These are phyloP conservation scores for Rusavskia elegans DNA, from an alignment of 495 filamentous ascomycete genomes.

Conservation along the genomic window DNA sequence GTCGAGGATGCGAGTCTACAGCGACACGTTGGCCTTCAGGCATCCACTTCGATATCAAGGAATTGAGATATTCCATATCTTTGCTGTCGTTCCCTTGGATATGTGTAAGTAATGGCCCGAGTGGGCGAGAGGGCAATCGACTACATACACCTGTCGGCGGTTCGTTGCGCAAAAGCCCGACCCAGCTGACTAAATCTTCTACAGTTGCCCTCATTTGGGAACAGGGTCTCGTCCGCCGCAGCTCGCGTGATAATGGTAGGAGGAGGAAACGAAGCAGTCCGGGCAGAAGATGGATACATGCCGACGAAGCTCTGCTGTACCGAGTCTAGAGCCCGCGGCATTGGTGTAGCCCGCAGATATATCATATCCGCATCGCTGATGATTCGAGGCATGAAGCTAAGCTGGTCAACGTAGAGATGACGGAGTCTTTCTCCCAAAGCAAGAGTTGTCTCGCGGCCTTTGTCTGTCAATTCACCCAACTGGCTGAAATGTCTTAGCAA, in stretches of 20 bases:
- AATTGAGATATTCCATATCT: slow-evolving; percentile 76
- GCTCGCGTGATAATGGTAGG: slow-evolving; percentile 62
- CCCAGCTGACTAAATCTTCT: slow-evolving; percentile 67
- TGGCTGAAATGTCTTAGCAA: slow-evolving; percentile 27
- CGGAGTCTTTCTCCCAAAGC: slow-evolving; percentile 65
- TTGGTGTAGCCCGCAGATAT: slow-evolving; percentile 73
- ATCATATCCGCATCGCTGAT: slow-evolving; percentile 51
- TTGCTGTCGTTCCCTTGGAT: slow-evolving; percentile 50
- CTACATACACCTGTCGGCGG: slow-evolving; percentile 52
- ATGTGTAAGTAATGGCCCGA: too few relatives aligned
- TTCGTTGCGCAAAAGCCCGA: slow-evolving; percentile 63
- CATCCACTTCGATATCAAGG: slow-evolving; percentile 68
- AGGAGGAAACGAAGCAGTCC: slow-evolving; percentile 45
- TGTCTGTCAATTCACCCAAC: slow-evolving; percentile 78
- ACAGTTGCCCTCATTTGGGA: slow-evolving; percentile 79
- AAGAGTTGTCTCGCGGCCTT: slow-evolving; percentile 69
- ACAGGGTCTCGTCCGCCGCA: slow-evolving; percentile 73
- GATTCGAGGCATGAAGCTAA: slow-evolving; percentile 63
- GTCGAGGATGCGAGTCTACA: slow-evolving; percentile 68
- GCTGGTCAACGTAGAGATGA: slow-evolving; percentile 73
- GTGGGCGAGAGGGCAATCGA: not conserved
- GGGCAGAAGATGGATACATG: slow-evolving; percentile 63
- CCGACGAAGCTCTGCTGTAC: slow-evolving; percentile 82
- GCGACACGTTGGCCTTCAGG: slow-evolving; percentile 51
- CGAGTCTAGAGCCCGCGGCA: slow-evolving; percentile 73